Conservation (phyloP, 495 filamentous ascomycete species). For the Penicillium odoratum region DNA sequence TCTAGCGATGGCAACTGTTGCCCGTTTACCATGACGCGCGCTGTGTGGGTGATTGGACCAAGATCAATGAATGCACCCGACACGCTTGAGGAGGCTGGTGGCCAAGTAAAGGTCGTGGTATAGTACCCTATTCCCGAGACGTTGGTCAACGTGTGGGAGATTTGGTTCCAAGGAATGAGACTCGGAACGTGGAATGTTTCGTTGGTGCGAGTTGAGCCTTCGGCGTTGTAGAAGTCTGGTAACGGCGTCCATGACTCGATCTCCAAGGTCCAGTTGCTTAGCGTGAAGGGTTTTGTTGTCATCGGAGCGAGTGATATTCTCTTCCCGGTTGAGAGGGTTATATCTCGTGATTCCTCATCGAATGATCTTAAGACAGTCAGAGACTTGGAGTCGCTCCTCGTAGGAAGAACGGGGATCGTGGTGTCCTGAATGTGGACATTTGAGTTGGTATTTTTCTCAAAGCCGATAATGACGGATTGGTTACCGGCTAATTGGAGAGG, state of each 20-base stretch:
- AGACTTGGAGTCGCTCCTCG: neutral
- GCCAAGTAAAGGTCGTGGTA: constrained; percentile 38
- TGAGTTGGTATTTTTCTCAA: constrained; percentile 17
- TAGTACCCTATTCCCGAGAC: constrained; percentile 64
- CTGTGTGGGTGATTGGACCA: constrained; percentile 16
- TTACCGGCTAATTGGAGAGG: constrained; percentile 33
- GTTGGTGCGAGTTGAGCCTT: constrained; percentile 22
- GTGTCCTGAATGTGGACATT: constrained; percentile 13
- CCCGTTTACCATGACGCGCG: constrained; percentile 20
- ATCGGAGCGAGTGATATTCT: constrained; percentile 15
- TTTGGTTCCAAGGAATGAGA: constrained; percentile 40
- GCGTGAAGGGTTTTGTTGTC: constrained; percentile 14
- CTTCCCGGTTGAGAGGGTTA: constrained; percentile 13
- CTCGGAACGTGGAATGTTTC: constrained; percentile 29
- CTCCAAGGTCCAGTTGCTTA: constrained; percentile 43
- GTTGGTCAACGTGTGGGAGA: constrained; percentile 59
- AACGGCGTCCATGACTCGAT: constrained; percentile 44
- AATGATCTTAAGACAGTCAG: constrained; percentile 2
- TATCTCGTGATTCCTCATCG: neutral
- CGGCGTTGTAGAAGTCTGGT: constrained; percentile 28
- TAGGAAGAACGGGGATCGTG: constrained; percentile 18
- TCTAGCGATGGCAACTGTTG: constrained; percentile 22
- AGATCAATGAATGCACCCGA: constrained; percentile 29
- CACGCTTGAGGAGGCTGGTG: constrained; percentile 12
- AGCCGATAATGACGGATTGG: constrained; percentile 38